Base-by-base conservation (phyloP, 768 basidiomycete genomes). In the Tylopilus plumbeoviolaceoides region DNA sequence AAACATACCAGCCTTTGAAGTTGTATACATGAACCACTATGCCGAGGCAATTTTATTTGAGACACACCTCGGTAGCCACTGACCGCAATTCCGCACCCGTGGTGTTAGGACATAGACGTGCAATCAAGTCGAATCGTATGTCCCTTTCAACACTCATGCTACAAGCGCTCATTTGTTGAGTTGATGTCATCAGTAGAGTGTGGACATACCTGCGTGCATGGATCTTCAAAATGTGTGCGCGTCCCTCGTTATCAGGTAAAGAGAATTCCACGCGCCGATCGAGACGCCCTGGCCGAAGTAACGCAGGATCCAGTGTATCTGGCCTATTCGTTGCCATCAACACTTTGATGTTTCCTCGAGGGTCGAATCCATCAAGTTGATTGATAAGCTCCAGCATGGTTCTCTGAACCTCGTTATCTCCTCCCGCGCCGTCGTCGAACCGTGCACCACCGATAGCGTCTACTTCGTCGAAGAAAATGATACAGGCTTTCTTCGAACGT, bases 291-390 rank as follows among this genome's bases (percentile, higher is more conserved):
- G 97, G 97, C 49, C 97, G 87, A 47, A 99, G 76, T 33, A 99
- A 77, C 7, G 97, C 97, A 54, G 97, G 97, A 71, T 99, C 97
- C 43, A 99, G 81, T 1, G 97, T 98, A 70, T 99, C 97, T 18
- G 97, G 97, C 71, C 95, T 95, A 76, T 99, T 98, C 7, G 97
- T 98, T 28, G 97, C 97, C 97, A 99, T 99, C 53, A 99, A 78
- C 20, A 99, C 95, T 71, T 99, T 99, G 73, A 99, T 98, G 67
- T 98, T 98, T n/a, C 97, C 97, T 74, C 97, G 75, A 7, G 95
- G 88, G 71, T 98, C 97, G 72, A 99, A 99, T 30, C 97, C 97
- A 63, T 99, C 95, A 68, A 99, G 74, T 71, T 99, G 97, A 69
- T 98, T 98, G 65, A 99, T 98, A 63, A 98, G 74, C 73, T 99